phyloP scores from a whole-genome alignment of 306 rosid species.

The Coriaria nepalensis region DNA sequence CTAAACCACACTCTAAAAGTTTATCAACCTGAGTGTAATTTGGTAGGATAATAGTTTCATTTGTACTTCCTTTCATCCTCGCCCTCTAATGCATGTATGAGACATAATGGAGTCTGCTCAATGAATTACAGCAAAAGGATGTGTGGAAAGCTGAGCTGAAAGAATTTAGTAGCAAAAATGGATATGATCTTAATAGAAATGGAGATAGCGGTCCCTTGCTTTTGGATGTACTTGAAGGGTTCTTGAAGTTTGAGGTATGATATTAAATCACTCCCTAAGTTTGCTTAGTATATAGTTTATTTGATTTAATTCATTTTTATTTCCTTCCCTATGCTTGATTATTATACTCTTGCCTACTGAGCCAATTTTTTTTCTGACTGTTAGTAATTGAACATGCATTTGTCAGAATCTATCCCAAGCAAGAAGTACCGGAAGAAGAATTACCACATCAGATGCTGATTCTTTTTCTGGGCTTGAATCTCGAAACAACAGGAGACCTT shows the following conservation, averaged over 20 bases:
- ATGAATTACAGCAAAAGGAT: conserved; percentile 66
- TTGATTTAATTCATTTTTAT: not conserved
- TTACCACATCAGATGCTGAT: conserved; percentile 54
- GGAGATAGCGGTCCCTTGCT: conserved; percentile 90
- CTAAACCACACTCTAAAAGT: conserved; percentile 85
- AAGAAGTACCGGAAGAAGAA: conserved; percentile 73
- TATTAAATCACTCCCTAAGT: conserved; percentile 4
- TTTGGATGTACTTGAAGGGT: conserved; percentile 96
- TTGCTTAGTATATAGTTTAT: not conserved
- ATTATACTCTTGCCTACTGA: too few species aligned
- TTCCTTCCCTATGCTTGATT: not conserved
- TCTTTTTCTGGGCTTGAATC: conserved; percentile 60
- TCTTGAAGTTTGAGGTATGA: conserved; percentile 92
- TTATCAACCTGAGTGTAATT: conserved; percentile 89
- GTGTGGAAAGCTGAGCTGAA: conserved; percentile 87
- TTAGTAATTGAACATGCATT: conserved; percentile 9
- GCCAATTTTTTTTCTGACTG: not conserved
- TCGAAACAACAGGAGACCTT: conserved; percentile 66
- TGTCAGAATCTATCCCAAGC: conserved; percentile 74
- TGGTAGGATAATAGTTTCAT: conserved; percentile 37
- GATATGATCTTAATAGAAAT: conserved; percentile 85
- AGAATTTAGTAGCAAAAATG: conserved; percentile 87
- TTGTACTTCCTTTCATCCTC: not conserved
- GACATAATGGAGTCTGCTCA: conserved; percentile 2
- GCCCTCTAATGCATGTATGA: not conserved